These are phyloP conservation scores for Monilinia polystroma DNA, from an alignment of 2,329 filamentous ascomycete species.

Conservation along the genomic window DNA sequence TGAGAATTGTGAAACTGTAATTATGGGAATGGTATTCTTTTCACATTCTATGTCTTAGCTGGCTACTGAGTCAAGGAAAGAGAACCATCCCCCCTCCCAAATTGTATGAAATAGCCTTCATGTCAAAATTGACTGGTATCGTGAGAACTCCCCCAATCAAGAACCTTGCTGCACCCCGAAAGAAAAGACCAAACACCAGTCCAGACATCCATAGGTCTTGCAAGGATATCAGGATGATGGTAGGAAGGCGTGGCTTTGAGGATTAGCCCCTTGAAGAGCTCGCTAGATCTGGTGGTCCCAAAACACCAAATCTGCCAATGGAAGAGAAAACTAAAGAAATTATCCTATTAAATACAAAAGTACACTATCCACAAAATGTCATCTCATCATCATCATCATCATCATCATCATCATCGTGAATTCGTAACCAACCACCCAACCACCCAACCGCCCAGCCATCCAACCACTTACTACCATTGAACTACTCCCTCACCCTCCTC, in stretches of 20 bases:
- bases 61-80: no score
- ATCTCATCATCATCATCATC: not conserved
- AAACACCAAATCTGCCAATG: not conserved
- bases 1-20: no score
- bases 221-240: not conserved
- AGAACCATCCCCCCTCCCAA: no score
- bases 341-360: not conserved
- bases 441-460: not conserved
- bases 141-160: not conserved
- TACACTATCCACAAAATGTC: not conserved
- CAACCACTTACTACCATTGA: slow-evolving; percentile 31
- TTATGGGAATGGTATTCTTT: not conserved
- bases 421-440: not conserved
- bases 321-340: not conserved
- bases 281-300: not conserved
- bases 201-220: not conserved
- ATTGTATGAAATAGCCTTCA: not conserved
- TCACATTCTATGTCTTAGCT: not conserved
- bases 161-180: not conserved
- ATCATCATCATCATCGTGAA: not conserved
- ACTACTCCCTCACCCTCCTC: slow-evolving; percentile 35
- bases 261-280: not conserved
- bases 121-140: not conserved
- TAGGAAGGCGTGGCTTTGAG: not conserved
- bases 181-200: not conserved